A percentile compares a stretch with the other conserved stretches of the same genome.
Conservation (phyloP, 2,329 filamentous ascomycete species). For the Colletotrichum cuscutae region DNA sequence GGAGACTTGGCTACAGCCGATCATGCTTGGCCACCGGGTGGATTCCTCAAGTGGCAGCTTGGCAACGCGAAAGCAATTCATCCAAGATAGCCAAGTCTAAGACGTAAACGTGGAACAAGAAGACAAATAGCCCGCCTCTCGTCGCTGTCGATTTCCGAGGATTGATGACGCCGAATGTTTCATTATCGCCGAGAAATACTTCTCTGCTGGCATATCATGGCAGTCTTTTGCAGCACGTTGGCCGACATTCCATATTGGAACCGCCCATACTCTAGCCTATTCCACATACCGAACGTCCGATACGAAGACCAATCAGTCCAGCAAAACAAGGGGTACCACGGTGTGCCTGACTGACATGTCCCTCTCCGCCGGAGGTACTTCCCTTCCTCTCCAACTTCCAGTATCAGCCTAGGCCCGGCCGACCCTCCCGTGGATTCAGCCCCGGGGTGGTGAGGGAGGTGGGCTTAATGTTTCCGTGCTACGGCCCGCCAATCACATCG, state of each 20-base stretch:
- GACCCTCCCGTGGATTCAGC: conserved; percentile 18
- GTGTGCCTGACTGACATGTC: conserved; percentile 4
- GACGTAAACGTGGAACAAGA: background rate
- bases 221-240: conserved; percentile 12
- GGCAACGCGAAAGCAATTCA: background rate
- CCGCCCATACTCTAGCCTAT: conserved; percentile 11
- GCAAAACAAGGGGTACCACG: background rate
- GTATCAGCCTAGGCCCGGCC: conserved; percentile 1
- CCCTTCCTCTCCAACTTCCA: background rate
- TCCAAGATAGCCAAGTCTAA: background rate
- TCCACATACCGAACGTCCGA: conserved; percentile 19
- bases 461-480: background rate
- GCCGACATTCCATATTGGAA: background rate
- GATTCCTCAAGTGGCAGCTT: conserved; percentile 7
- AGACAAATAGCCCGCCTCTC: no score
- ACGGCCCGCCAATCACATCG: conserved; percentile 13
- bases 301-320: background rate
- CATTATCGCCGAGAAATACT: background rate
- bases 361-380: conserved; percentile 5
- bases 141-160: background rate
- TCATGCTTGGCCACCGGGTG: background rate
- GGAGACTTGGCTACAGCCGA: background rate
- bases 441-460: background rate
- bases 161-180: background rate
- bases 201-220: background rate